Conservation (phyloP, 306 rosid species). For the Notholithocarpus densiflorus region DNA sequence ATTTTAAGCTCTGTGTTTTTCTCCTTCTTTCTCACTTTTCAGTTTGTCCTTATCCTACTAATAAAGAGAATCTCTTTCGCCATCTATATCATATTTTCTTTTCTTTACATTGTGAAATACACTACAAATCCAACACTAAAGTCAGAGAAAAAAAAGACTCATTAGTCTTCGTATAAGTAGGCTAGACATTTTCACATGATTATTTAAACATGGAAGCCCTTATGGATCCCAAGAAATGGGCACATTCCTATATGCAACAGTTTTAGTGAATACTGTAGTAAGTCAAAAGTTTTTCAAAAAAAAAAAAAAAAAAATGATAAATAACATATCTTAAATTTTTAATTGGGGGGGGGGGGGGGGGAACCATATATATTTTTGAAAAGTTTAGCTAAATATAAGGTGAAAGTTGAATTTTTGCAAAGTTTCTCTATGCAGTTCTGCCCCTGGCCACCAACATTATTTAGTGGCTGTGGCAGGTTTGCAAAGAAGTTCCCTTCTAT, state of each 20-base stretch:
- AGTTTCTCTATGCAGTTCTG: too few species aligned
- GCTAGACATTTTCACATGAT: neutral
- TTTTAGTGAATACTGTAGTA: neutral
- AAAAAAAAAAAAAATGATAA: too few species aligned
- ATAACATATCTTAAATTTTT: neutral
- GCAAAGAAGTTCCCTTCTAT: neutral
- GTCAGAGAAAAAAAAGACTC: neutral
- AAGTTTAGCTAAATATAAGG: too few species aligned
- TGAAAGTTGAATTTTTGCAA: too few species aligned
- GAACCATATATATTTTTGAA: too few species aligned
- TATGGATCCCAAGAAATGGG: neutral
- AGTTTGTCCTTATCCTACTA: neutral
- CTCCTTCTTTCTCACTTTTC: neutral
- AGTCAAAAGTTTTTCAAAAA: neutral
- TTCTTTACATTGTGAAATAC: neutral
- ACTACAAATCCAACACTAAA: neutral
- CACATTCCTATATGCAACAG: neutral
- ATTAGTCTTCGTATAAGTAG: neutral
- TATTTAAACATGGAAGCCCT: neutral
- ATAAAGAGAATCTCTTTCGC: neutral
- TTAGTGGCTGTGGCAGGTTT: neutral
- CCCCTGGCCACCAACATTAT: neutral
- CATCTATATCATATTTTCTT: neutral
- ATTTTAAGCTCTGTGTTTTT: neutral
- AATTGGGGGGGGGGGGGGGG: accelerated